phyloP scores from a whole-genome alignment of 1,139 yeast genomes.

The Geotrichum australiense region DNA sequence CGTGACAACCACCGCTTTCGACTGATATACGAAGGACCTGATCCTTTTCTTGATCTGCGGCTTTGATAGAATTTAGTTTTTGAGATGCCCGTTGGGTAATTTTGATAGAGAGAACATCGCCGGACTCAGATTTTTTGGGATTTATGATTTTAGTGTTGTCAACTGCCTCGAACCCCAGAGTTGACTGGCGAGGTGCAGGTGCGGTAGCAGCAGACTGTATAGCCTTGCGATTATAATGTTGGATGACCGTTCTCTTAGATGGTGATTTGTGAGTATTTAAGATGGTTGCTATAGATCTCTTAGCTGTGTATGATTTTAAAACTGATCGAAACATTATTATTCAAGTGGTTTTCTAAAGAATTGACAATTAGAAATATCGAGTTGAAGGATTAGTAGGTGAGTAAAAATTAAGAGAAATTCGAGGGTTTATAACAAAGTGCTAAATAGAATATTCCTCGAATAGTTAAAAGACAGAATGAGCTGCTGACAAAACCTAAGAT shows the following conservation, averaged over 20 bases:
- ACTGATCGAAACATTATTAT: no score
- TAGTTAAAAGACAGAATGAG: no score
- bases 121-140: constrained; percentile 31
- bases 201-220: constrained; percentile 7
- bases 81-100: constrained; percentile 43
- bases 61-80: constrained; percentile 51
- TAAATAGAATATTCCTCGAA: no score
- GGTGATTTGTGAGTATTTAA: constrained; percentile 10
- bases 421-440: no score
- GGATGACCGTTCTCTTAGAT: constrained; percentile 11
- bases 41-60: constrained; percentile 51
- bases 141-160: constrained; percentile 27
- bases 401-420: no score
- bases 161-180: constrained; percentile 20
- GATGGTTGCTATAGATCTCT: constrained; percentile 10
- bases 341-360: no score
- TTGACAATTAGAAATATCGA: no score
- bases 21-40: constrained; percentile 71
- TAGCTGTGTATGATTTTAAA: neutral
- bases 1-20: constrained; percentile 98
- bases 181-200: constrained; percentile 9
- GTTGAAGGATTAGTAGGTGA: no score
- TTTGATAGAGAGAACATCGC: constrained; percentile 33
- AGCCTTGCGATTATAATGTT: constrained; percentile 5
- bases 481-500: no score